phyloP scores from a whole-genome alignment of 2,329 filamentous ascomycete genomes.

The Harringtonia aguacate region DNA sequence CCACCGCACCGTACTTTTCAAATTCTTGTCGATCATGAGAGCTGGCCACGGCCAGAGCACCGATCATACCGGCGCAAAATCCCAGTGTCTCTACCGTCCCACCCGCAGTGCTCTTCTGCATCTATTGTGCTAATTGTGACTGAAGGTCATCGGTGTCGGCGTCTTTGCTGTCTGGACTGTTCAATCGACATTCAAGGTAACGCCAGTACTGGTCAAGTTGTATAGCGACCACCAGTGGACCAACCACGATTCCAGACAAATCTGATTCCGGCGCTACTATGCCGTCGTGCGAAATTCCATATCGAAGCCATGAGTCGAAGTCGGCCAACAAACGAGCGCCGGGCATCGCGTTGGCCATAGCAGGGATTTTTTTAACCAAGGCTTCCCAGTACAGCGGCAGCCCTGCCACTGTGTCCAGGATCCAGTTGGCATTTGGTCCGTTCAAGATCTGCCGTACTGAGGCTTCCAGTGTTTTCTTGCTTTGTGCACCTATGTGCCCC shows the following conservation, averaged over 20 bases:
- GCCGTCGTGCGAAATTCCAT: constrained; percentile 16
- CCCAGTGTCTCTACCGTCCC: constrained; percentile 12
- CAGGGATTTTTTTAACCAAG: no score
- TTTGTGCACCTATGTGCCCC: not conserved
- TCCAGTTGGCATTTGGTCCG: not conserved
- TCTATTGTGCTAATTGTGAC: no score
- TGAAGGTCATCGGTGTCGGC: constrained; percentile 1
- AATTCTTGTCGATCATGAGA: constrained; percentile 18
- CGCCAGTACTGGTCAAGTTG: constrained; percentile 24
- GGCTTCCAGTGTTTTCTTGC: not conserved
- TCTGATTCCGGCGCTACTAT: not conserved
- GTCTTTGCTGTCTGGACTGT: no score
- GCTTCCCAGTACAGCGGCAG: not conserved
- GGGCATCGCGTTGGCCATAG: constrained; percentile 1
- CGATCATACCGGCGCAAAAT: constrained; percentile 29
- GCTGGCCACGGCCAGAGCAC: constrained; percentile 21
- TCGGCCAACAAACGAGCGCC: not conserved
- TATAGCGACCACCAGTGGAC: constrained; percentile 24
- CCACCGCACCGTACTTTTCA: constrained; percentile 22
- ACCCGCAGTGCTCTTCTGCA: not conserved
- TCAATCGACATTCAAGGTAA: constrained; percentile 10
- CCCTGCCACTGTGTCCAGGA: not conserved
- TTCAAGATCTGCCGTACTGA: not conserved
- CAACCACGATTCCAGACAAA: not conserved
- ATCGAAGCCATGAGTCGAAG: constrained; percentile 9